These are phyloP conservation scores for Cryptococcus jaspeensis DNA, from an alignment of 1,284 basidiomycete species.

Conservation along the genomic window DNA sequence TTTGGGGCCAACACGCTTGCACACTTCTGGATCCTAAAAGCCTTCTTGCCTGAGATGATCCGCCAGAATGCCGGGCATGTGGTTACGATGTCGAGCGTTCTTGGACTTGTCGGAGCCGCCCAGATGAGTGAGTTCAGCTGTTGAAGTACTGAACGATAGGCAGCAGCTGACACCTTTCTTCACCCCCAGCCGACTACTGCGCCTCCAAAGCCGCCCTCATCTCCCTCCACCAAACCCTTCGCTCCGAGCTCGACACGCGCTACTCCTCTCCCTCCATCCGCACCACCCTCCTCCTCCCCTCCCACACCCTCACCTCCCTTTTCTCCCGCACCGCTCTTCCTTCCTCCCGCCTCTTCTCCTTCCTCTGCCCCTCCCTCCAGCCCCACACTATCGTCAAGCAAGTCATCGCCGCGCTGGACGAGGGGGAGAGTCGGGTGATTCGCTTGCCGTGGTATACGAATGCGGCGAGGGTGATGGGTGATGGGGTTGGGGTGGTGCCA, in stretches of 20 bases:
- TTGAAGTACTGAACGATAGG: not conserved
- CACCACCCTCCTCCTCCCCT: conserved; percentile 73
- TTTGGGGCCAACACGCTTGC: conserved; percentile 84
- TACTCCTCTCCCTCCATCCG: conserved; percentile 71
- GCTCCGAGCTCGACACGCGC: conserved; percentile 79
- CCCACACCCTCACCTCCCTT: conserved; percentile 13
- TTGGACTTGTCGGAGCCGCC: conserved; percentile 71
- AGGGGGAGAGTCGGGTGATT: conserved; percentile 68
- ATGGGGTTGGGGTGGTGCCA: conserved; percentile 39
- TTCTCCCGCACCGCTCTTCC: conserved; percentile 56
- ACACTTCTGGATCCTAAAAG: conserved; percentile 87
- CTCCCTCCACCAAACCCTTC: conserved; percentile 72
- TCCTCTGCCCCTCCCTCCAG: conserved; percentile 70
- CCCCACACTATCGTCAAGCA: conserved; percentile 73
- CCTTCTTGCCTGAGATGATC: conserved; percentile 90
- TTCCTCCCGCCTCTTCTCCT: conserved; percentile 59
- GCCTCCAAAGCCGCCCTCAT: conserved; percentile 83
- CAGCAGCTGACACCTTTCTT: not conserved
- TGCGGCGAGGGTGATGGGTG: conserved; percentile 29
- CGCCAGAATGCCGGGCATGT: conserved; percentile 76
- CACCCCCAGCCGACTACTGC: conserved; percentile 71
- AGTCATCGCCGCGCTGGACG: conserved; percentile 75
- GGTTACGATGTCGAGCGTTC: conserved; percentile 77
- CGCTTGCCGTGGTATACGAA: conserved; percentile 59
- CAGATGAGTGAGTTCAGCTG: conserved; percentile 66